Evolutionary conservation across 176 grass and related monocot genomes (phyloP).

Genomic region (Lolium multiflorum): DNA sequence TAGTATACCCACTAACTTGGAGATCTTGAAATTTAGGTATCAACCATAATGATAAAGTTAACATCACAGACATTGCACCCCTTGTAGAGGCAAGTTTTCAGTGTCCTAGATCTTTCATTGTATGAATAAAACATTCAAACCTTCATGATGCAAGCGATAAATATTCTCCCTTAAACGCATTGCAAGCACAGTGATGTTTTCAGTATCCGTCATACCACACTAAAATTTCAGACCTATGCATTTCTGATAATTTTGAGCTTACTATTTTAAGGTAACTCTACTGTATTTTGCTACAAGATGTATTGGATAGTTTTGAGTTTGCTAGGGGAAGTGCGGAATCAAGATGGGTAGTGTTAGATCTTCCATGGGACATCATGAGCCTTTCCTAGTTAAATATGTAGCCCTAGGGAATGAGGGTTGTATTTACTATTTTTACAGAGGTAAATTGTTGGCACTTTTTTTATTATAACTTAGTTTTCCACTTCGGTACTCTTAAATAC

Average conservation of each 20-base stretch:
- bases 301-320: slow-evolving; percentile 84
- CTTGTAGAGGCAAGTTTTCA: slow-evolving; percentile 76
- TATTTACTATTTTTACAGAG: slow-evolving; percentile 47
- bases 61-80: slow-evolving; percentile 43
- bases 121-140: background rate
- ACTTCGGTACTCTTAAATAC: background rate
- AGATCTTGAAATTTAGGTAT: slow-evolving; percentile 58
- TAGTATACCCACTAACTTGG: slow-evolving; percentile 14
- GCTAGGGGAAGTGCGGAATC: slow-evolving; percentile 72
- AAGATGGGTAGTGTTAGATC: slow-evolving; percentile 80
- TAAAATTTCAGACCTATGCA: background rate
- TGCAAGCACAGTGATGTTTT: background rate
- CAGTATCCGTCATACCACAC: background rate
- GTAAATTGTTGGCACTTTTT: slow-evolving; percentile 33
- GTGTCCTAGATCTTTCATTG: background rate
- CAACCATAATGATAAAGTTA: slow-evolving; percentile 66
- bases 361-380: slow-evolving; percentile 80
- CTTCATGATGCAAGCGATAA: background rate
- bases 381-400: slow-evolving; percentile 83
- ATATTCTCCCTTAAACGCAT: background rate
- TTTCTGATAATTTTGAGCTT: background rate
- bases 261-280: background rate
- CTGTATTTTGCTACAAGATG: slow-evolving; percentile 57
- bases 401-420: slow-evolving; percentile 93
- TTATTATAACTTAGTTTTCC: background rate